Evolutionary conservation across 306 rosid genomes (phyloP), one percentile per base, ranked within the genome.

Genomic region (Corylus heterophylla): DNA sequence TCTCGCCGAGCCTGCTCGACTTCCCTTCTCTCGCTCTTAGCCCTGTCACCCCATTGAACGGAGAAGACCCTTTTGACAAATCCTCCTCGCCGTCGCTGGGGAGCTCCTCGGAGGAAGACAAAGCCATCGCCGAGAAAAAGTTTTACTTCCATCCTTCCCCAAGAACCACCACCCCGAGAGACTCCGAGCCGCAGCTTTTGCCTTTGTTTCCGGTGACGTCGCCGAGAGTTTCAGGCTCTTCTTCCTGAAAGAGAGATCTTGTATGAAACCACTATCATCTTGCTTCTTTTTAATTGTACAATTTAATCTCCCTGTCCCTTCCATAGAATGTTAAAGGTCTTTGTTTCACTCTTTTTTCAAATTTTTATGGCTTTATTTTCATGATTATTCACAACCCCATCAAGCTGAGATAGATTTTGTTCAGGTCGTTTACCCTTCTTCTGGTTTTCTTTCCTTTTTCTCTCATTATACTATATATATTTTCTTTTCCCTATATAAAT

Each of bases 21-120:
- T 95, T 95, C 4, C 98, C 98, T 11, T 86, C 99, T 8, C 98
- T 95, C 44, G 87, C 91, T 48, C 97, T 95, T 18, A 91, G 97
- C 80, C 99, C 99, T 48, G 96, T 95, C 2, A 95, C 98, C 37
- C 98, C 99, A 11, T 85, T 93, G 54, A 88, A 88, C 73, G 89
- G 77, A 69, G 88, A 90, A 49, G 93, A 92, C 86, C 88, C 91
- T 4, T 92, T 92, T 47, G 91, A 89, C 76, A 92, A 94, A 69
- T 86, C 92, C 13, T 54, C 89, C 31, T 92, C 98, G 29, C 96
- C 97, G 54, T 93, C 93, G 13, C 75, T 91, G 42, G 94, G 94
- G n/a, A 92, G 87, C 37, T 95, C 99, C 1, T 88, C 92, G 20
- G 97, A 91, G 84, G 99, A 95, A 56, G 99, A 95, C 39, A 92